A percentile compares a stretch with the other conserved stretches of the same genome.
phyloP scores from a whole-genome alignment of 208 protist species.

The Endotrypanum monterogeii region DNA sequence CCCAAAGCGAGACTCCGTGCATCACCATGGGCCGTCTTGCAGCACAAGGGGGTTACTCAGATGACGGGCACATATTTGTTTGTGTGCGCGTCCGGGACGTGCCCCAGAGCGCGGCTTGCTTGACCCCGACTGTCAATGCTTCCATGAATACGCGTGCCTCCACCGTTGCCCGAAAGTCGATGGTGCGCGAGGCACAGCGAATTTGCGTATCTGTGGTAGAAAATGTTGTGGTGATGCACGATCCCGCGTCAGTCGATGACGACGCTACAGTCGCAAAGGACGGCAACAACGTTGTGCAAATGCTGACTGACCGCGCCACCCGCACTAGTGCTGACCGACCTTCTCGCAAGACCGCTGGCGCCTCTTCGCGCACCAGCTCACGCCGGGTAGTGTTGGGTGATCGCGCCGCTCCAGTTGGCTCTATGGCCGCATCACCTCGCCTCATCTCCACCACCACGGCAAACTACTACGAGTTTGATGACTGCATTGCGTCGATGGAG shows the following conservation, averaged over 20 bases:
- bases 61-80: slow-evolving; percentile 80
- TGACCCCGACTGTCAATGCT: slow-evolving; percentile 21
- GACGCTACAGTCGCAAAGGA: slow-evolving; percentile 50
- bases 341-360: slow-evolving; percentile 26
- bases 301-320: slow-evolving; percentile 48
- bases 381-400: slow-evolving; percentile 19
- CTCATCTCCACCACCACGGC: slow-evolving; percentile 56
- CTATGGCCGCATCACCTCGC: neutral
- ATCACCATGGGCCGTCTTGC: slow-evolving; percentile 1
- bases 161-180: slow-evolving; percentile 11
- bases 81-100: slow-evolving; percentile 75
- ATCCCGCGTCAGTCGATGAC: slow-evolving; percentile 62
- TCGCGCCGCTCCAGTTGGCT: neutral
- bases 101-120: slow-evolving; percentile 29
- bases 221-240: slow-evolving; percentile 76
- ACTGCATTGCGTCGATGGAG: slow-evolving; percentile 70
- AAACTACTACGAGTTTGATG: slow-evolving; percentile 74
- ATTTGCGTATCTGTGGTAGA: slow-evolving; percentile 78
- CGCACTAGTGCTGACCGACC: slow-evolving; percentile 8
- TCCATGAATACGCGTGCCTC: slow-evolving; percentile 18
- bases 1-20: neutral
- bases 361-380: slow-evolving; percentile 15
- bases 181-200: slow-evolving; percentile 40
- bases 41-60: slow-evolving; percentile 34
- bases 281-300: slow-evolving; percentile 61